Evolutionary conservation across 257 asterid genomes (phyloP).

Genomic region (Fraxinus excelsior): DNA sequence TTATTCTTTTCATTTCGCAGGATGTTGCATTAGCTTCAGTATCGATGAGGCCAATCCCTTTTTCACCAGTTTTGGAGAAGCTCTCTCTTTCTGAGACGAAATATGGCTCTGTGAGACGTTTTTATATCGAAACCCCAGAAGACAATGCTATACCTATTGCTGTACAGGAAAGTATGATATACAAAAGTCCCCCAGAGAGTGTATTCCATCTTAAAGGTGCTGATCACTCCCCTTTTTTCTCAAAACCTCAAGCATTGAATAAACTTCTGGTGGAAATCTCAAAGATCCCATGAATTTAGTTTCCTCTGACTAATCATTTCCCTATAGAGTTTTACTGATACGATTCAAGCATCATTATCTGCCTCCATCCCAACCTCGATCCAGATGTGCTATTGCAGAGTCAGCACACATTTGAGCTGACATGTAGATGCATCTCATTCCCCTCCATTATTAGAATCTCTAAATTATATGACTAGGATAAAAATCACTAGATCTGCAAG

Average conservation of each 20-base stretch:
- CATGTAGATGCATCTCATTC: background rate
- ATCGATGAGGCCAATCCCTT: slow-evolving; percentile 93
- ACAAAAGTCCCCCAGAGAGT: slow-evolving; percentile 63
- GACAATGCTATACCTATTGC: slow-evolving; percentile 83
- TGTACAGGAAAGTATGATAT: slow-evolving; percentile 74
- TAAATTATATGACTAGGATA: background rate
- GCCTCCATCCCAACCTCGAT: background rate
- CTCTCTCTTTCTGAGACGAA: slow-evolving; percentile 72
- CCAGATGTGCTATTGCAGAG: background rate
- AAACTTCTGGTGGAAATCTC: slow-evolving; percentile 81
- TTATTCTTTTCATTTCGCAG: slow-evolving; percentile 40
- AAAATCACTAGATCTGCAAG: background rate
- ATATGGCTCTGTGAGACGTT: slow-evolving; percentile 80
- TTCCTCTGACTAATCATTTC: background rate
- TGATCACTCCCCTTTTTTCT: slow-evolving; percentile 96
- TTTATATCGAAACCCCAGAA: slow-evolving; percentile 70
- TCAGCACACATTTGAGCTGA: background rate
- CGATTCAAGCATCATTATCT: background rate
- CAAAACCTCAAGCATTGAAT: slow-evolving; percentile 95
- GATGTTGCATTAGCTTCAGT: slow-evolving; percentile 97
- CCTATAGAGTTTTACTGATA: background rate
- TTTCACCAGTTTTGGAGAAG: slow-evolving; percentile 82
- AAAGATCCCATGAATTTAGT: slow-evolving; percentile 42
- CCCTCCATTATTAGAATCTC: background rate
- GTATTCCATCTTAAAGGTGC: slow-evolving; percentile 83